phyloP scores from a whole-genome alignment of 1,284 basidiomycete species.

The Naganishia albida region DNA sequence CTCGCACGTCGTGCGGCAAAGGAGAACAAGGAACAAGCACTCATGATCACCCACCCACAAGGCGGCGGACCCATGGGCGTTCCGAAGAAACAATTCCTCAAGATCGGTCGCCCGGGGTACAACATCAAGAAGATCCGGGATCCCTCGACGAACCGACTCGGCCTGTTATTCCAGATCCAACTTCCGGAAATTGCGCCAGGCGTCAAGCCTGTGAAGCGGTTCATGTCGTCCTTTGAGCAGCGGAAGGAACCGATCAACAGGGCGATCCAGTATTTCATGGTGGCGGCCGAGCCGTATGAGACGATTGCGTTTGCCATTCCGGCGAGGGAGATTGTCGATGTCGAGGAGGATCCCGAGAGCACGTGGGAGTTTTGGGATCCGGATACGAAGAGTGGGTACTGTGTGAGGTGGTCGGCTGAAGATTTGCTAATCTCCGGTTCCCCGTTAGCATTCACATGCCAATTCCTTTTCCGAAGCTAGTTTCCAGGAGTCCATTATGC shows the following conservation, averaged over 20 bases:
- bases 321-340: constrained; percentile 84
- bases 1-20: constrained; percentile 91
- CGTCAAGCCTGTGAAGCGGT: constrained; percentile 81
- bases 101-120: constrained; percentile 82
- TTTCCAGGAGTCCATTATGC: background rate
- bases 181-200: constrained; percentile 89
- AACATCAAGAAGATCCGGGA: constrained; percentile 59
- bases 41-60: constrained; percentile 78
- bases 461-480: constrained; percentile 24
- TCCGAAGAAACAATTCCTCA: constrained; percentile 79
- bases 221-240: constrained; percentile 99
- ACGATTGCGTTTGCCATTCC: constrained; percentile 98
- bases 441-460: constrained; percentile 13
- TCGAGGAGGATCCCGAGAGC: constrained; percentile 81
- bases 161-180: constrained; percentile 95
- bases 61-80: constrained; percentile 59
- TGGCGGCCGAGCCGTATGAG: constrained; percentile 98
- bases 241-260: constrained; percentile 92
- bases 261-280: constrained; percentile 94
- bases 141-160: constrained; percentile 59
- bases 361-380: constrained; percentile 97
- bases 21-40: constrained; percentile 87
- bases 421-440: background rate
- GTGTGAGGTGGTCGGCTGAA: background rate
- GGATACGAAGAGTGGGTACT: constrained; percentile 74